These are phyloP conservation scores for Yamadazyma dushanensis DNA, from an alignment of 1,139 yeast genomes.

Conservation along the genomic window DNA sequence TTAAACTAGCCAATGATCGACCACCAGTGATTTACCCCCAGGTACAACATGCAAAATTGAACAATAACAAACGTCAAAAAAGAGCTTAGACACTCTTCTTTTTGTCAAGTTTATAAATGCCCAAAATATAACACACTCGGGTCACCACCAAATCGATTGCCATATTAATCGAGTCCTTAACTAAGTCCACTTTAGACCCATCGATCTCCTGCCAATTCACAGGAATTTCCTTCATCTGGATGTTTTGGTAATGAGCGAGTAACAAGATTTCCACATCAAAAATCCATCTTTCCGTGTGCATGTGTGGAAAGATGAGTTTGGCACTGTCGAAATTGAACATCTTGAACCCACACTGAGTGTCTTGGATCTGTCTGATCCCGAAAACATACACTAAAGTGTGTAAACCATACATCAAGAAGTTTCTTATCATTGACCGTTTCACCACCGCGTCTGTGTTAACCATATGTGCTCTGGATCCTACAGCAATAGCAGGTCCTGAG, in stretches of 20 bases:
- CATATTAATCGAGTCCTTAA: constrained; percentile 88
- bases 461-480: constrained; percentile 97
- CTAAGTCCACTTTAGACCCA: constrained; percentile 91
- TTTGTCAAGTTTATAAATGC: constrained; percentile 57
- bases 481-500: constrained; percentile 60
- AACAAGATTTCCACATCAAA: constrained; percentile 92
- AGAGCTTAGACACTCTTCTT: background rate
- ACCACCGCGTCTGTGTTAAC: constrained; percentile 96
- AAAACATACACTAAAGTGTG: constrained; percentile 84
- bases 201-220: constrained; percentile 97
- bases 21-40: no score
- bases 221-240: constrained; percentile 73
- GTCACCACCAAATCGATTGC: constrained; percentile 94
- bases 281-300: constrained; percentile 98
- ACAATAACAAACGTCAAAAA: background rate
- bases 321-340: constrained; percentile 76
- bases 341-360: constrained; percentile 97
- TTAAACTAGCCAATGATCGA: no score
- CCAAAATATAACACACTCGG: constrained; percentile 81
- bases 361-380: constrained; percentile 84
- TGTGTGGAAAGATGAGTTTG: constrained; percentile 69
- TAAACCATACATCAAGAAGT: constrained; percentile 89
- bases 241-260: constrained; percentile 69
- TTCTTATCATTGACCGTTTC: constrained; percentile 82
- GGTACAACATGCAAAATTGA: no score